A percentile compares a stretch with the other conserved stretches of the same genome.
Evolutionary conservation across 306 rosid genomes (phyloP).

Genomic region (Urtica urens): DNA sequence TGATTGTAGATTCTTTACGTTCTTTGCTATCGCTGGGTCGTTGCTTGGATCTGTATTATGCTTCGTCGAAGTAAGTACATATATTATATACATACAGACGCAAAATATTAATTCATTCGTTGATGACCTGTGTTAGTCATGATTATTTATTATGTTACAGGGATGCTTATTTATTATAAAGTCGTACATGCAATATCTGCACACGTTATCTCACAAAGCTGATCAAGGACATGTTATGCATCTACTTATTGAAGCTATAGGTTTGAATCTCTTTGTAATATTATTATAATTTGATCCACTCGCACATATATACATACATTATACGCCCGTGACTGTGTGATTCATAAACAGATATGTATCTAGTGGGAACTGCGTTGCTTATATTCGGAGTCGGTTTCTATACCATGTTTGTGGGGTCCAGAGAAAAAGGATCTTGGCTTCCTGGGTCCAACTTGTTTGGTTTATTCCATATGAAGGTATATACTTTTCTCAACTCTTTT

Average conservation of each 20-base stretch:
- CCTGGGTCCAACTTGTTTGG: constrained; percentile 33
- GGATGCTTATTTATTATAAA: constrained; percentile 29
- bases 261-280: constrained; percentile 9
- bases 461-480: constrained; percentile 37
- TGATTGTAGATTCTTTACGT: constrained; percentile 40
- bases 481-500: no score
- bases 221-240: constrained; percentile 33
- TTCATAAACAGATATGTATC: constrained; percentile 35
- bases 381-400: constrained; percentile 36
- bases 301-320: no score
- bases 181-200: constrained; percentile 34
- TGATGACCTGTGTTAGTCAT: no score
- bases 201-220: constrained; percentile 20
- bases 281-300: no score
- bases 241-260: constrained; percentile 43
- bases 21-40: constrained; percentile 40
- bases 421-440: constrained; percentile 12
- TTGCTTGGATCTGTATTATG: constrained; percentile 40
- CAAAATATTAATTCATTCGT: background rate
- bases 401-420: constrained; percentile 32
- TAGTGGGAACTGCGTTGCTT: constrained; percentile 42
- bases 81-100: background rate
- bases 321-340: background rate
- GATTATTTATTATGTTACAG: constrained; percentile 32
- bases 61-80: constrained; percentile 29